Conservation (phyloP, 768 basidiomycete species). For the Hygrophorus pudorinus region DNA sequence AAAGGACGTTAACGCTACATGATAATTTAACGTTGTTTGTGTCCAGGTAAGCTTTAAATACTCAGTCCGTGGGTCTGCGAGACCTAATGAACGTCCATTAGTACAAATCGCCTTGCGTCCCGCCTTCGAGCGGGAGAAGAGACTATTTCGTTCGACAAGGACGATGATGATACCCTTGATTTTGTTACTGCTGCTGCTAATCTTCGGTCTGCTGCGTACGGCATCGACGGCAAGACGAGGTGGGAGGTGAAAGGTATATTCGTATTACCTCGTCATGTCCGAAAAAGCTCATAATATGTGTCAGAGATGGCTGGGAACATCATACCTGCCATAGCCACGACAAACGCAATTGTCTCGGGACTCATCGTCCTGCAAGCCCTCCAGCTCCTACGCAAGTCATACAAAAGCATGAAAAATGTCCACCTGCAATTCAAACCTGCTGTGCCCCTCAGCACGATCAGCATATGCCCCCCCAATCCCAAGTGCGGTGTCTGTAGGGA, state of each 20-base stretch:
- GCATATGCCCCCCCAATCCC: slow-evolving; percentile 59
- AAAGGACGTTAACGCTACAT: slow-evolving; percentile 61
- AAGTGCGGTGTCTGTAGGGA: slow-evolving; percentile 82
- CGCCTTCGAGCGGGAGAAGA: slow-evolving; percentile 59
- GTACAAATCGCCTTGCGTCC: slow-evolving; percentile 69
- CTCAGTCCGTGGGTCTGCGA: neutral
- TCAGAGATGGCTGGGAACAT: slow-evolving; percentile 99
- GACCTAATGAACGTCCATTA: slow-evolving; percentile 18
- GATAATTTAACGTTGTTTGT: slow-evolving; percentile 82
- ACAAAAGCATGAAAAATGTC: slow-evolving; percentile 58
- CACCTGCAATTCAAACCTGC: slow-evolving; percentile 70
- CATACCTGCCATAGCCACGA: slow-evolving; percentile 98
- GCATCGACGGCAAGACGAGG: slow-evolving; percentile 79
- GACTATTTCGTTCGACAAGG: slow-evolving; percentile 89
- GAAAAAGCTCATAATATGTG: neutral
- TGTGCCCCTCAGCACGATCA: slow-evolving; percentile 67
- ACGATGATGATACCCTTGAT: slow-evolving; percentile 93
- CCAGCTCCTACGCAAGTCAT: slow-evolving; percentile 64
- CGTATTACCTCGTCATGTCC: neutral
- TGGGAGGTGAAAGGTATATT: slow-evolving; percentile 91
- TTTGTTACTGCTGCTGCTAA: slow-evolving; percentile 96
- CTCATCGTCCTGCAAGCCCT: slow-evolving; percentile 90
- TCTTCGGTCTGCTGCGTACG: slow-evolving; percentile 83
- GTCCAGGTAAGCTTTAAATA: slow-evolving; percentile 52
- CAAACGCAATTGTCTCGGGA: slow-evolving; percentile 95